phyloP scores from a whole-genome alignment of 768 basidiomycete genomes.

The Boletus insuetus region DNA sequence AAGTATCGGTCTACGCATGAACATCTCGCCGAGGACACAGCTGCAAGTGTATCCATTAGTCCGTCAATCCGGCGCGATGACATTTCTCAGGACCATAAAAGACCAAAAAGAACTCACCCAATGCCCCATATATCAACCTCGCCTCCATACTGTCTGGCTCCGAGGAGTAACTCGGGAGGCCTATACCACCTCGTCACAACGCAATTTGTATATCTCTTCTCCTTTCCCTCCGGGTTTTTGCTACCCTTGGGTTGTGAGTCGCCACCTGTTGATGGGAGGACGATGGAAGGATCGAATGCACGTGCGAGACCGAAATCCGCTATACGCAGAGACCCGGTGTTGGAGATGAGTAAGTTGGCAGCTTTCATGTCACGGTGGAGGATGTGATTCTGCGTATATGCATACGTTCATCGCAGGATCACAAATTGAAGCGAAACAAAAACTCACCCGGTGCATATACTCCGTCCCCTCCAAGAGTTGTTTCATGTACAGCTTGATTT shows the following conservation, averaged over 20 bases:
- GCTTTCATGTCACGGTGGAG: conserved; percentile 99
- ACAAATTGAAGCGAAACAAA: background rate
- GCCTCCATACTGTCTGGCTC: conserved; percentile 85
- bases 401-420: conserved; percentile 6
- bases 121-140: conserved; percentile 98
- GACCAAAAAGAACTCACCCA: conserved; percentile 53
- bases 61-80: background rate
- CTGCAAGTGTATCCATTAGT: conserved; percentile 36
- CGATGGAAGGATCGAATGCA: conserved; percentile 57
- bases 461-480: conserved; percentile 95
- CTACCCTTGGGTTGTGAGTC: conserved; percentile 19
- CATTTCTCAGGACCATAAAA: background rate
- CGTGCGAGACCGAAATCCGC: conserved; percentile 98
- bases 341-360: conserved; percentile 92
- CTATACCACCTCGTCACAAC: conserved; percentile 96
- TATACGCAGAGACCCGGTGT: conserved; percentile 78
- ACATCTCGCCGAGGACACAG: conserved; percentile 98
- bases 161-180: conserved; percentile 88
- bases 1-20: conserved; percentile 79
- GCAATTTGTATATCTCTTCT: conserved; percentile 88
- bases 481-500: conserved; percentile 95
- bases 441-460: conserved; percentile 88
- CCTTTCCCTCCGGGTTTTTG: conserved; percentile 44
- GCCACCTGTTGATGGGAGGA: conserved; percentile 25
- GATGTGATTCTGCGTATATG: conserved; percentile 74